Evolutionary conservation across 805 yeast genomes (phyloP).

Genomic region (Dipodascus geniculatus): DNA sequence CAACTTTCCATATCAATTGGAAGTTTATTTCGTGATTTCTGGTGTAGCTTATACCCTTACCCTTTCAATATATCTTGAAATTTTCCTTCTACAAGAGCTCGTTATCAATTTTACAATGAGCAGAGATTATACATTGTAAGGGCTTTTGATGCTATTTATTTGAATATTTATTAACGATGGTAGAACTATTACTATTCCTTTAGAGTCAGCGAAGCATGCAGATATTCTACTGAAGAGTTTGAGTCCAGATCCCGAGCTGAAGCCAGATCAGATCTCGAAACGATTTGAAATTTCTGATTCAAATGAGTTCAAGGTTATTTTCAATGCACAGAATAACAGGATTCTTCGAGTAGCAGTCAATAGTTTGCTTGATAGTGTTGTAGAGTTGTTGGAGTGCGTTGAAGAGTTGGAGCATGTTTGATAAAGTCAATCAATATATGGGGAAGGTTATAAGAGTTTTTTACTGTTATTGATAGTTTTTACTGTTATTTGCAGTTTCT

Average conservation of each 20-base stretch:
- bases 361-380: slow-evolving; percentile 63
- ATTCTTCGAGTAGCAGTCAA: slow-evolving; percentile 77
- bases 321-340: slow-evolving; percentile 57
- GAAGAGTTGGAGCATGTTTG: slow-evolving; percentile 40
- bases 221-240: slow-evolving; percentile 48
- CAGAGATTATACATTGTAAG: not conserved
- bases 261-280: slow-evolving; percentile 51
- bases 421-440: no score
- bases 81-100: no score
- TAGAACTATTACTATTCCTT: slow-evolving; percentile 46
- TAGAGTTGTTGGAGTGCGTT: slow-evolving; percentile 67
- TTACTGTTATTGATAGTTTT: no score
- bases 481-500: no score
- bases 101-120: no score
- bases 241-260: slow-evolving; percentile 71
- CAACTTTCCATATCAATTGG: not conserved
- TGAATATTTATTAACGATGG: no score
- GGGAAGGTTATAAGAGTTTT: no score
- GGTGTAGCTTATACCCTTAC: not conserved
- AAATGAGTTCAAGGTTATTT: slow-evolving; percentile 32
- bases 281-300: slow-evolving; percentile 28
- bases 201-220: slow-evolving; percentile 48
- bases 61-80: not conserved
- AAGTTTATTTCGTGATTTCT: no score
- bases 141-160: no score